Base-by-base conservation (phyloP, 495 filamentous ascomycete genomes). In the Lasiosphaeria hispida region DNA sequence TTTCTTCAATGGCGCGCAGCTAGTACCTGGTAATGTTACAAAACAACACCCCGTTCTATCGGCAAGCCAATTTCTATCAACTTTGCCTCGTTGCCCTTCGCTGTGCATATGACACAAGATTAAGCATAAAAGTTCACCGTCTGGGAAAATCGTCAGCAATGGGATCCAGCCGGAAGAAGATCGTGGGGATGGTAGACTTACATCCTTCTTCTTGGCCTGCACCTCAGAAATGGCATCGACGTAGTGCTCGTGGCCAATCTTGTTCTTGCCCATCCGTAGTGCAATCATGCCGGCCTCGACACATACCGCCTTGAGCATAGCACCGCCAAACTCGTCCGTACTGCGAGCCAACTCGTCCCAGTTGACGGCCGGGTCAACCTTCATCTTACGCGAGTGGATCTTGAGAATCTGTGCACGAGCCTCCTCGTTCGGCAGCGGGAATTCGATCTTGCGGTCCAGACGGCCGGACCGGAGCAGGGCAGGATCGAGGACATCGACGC, bases 281-380 rank as follows among this genome's bases (percentile, higher is more conserved):
- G 94, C 94, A 76, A 99, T 99, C 94, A 99, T 99, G 71, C 94
- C 94, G 33, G 94, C 94, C 74, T 99, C 94, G 39, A 99, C 94
- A 71, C 94, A 99, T 30, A 99, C 94, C 43, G 94, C 94, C 80
- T 99, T 99, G 59, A 99, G 73, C 83, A 95, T 91, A 50, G 94
- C 94, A 64, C 94, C 94, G 19, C 94, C 94, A 72, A 99, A 99
- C 76, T 99, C 94, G 71, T 99, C 94, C n/a, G 94, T 99, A 73
- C 89, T 94, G 64, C 94, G 84, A 5, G 94, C 94, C 72, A 99
- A 72, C 73, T 99, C 94, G 43, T 83, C 81, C 95, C 95, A 99
- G 81, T 99, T 99, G 67, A 99, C 89, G 34, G 80, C 86, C 57
- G 89, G 84, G 65, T 96, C 90, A 8, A 97, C 91, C 62, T 91